Base-by-base conservation (phyloP, 305 asterid species). In the Ajuga reptans region DNA sequence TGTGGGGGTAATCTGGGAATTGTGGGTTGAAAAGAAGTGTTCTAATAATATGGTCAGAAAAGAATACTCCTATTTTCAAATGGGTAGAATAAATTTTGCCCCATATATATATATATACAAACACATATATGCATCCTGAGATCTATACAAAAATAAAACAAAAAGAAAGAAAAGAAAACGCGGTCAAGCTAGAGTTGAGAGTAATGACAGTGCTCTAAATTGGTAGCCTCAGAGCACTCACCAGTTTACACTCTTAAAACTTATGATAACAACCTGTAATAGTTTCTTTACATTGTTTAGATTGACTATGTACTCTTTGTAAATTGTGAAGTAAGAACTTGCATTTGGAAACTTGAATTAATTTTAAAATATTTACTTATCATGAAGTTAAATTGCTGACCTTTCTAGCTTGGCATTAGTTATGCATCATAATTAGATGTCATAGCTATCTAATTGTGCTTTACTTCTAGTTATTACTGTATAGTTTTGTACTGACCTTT, bases 401-500 rank as follows among this genome's bases (percentile, higher is more conserved):
- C 54, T 14, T 71, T 69, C 41, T 60, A 1, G 15, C 54, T 50
- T 72, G 43, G 24, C 64, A 57, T 54, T 39, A 18, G 62, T 34
- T 56, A 49, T 34, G 66, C 62, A 11, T 66, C 18, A n/a, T 16
- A 33, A 69, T 17, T 27, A 43, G 31, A 66, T 41, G 41, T 18
- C 24, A 15, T 43, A 62, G 75, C 45, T 45, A 61, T 56, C 51
- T 47, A 39, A 72, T 15, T 68, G 65, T 70, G 49, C 43, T 66
- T 77, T 45, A 71, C 4, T 54, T 31, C 16, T 55, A 54, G 55
- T 68, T 41, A 7, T 17, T 58, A 51, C 46, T 34, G 59, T 42
- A 15, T 50, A 43, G n/a, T 21, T 39, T 39, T 66, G 39, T 79
- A 17, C 80, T 79, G 76, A 81, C 60, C 17, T 66, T 69, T 56